These are phyloP conservation scores for Globisporangium emineosum DNA, from an alignment of 352 stramenopile species.

Conservation along the genomic window DNA sequence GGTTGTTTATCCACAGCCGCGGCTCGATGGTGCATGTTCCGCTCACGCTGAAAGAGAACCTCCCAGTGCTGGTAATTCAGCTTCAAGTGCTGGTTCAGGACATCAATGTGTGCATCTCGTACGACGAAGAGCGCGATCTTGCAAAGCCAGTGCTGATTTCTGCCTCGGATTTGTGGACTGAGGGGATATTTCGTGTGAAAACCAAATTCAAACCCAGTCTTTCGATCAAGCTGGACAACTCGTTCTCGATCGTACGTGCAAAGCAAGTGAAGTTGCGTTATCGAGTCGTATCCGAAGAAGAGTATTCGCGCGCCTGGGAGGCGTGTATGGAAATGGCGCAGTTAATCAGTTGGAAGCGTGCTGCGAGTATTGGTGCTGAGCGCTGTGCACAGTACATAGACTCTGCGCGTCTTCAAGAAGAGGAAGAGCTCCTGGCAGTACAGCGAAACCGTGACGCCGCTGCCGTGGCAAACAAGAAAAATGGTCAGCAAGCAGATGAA, in stretches of 20 bases:
- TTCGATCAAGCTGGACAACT: slow-evolving; percentile 61
- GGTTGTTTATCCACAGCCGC: not conserved
- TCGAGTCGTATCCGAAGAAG: slow-evolving; percentile 13
- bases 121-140: slow-evolving; percentile 26
- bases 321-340: slow-evolving; percentile 62
- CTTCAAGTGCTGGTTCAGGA: slow-evolving; percentile 41
- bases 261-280: slow-evolving; percentile 57
- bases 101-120: slow-evolving; percentile 30
- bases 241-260: slow-evolving; percentile 55
- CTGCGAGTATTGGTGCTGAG: slow-evolving; percentile 30
- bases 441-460: slow-evolving; percentile 34
- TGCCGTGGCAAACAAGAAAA: slow-evolving; percentile 14
- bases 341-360: slow-evolving; percentile 71
- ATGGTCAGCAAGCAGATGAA: slow-evolving; percentile 20
- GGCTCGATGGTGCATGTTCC: slow-evolving; percentile 18
- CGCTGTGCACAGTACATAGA: slow-evolving; percentile 44
- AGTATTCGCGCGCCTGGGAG: slow-evolving; percentile 53
- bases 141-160: slow-evolving; percentile 39
- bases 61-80: slow-evolving; percentile 23
- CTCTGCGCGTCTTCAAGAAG: slow-evolving; percentile 38
- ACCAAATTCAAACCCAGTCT: slow-evolving; percentile 12
- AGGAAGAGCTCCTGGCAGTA: slow-evolving; percentile 33
- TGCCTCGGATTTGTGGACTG: slow-evolving; percentile 45
- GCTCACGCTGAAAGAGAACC: slow-evolving; percentile 8
- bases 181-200: slow-evolving; percentile 39